Evolutionary conservation across 441 rosid species (phyloP).

Genomic region (Jatropha podagrica): DNA sequence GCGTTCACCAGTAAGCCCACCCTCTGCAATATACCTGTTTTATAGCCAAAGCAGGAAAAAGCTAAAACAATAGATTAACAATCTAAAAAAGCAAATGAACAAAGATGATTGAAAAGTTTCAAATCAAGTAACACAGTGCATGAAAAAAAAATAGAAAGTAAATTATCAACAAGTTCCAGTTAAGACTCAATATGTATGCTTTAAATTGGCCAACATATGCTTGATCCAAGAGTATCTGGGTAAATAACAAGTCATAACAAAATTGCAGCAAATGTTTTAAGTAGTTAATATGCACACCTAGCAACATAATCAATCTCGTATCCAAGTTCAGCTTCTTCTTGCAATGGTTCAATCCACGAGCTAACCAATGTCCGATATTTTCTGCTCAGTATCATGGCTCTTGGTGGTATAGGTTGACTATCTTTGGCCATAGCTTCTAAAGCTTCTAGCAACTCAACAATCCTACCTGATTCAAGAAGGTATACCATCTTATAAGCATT

Average conservation of each 20-base stretch:
- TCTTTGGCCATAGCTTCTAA: constrained; percentile 86
- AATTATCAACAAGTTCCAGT: not conserved
- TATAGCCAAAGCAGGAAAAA: constrained; percentile 18
- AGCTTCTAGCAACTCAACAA: constrained; percentile 86
- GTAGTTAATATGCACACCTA: constrained; percentile 49
- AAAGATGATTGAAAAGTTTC: not conserved
- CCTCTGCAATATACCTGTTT: constrained; percentile 80
- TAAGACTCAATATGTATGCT: not conserved
- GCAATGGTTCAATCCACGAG: constrained; percentile 97
- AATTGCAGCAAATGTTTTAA: not conserved
- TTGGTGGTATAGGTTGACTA: constrained; percentile 78
- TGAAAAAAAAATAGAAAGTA: not conserved
- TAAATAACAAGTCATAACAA: constrained; percentile 1
- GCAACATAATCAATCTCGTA: constrained; percentile 87
- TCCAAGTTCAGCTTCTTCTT: constrained; percentile 98
- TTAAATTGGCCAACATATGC: not conserved
- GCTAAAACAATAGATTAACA: constrained; percentile 12
- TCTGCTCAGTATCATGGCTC: constrained; percentile 95
- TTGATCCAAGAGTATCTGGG: not conserved
- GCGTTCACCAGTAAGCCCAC: constrained; percentile 97
- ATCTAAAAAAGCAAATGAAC: constrained; percentile 9
- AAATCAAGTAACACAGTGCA: not conserved
- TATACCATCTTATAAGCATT: constrained; percentile 12
- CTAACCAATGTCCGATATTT: constrained; percentile 93
- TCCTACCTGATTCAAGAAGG: constrained; percentile 70